Conservation (phyloP, 2,329 filamentous ascomycete species). For the Botrytis medusae region DNA sequence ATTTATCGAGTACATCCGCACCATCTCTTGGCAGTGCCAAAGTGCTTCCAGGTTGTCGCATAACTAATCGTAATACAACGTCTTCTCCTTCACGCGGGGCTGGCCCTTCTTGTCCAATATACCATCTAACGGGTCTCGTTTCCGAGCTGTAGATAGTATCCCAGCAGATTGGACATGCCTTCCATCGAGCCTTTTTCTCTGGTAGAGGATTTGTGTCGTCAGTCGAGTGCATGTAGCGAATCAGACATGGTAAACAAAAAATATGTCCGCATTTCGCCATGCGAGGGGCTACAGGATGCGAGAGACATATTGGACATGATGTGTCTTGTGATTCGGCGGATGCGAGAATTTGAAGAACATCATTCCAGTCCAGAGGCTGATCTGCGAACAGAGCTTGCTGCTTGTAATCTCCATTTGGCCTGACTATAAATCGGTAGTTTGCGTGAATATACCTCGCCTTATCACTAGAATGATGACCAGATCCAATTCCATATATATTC, state of each 20-base stretch:
- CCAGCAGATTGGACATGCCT: constrained; percentile 95
- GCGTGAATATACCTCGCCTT: constrained; percentile 92
- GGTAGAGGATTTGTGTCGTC: constrained; percentile 61
- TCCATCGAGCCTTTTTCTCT: constrained; percentile 75
- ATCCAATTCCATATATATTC: constrained; percentile 80
- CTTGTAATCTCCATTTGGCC: constrained; percentile 75
- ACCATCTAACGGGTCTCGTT: constrained; percentile 85
- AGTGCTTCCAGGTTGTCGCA: constrained; percentile 76
- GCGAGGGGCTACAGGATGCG: constrained; percentile 84
- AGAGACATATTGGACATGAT: constrained; percentile 93
- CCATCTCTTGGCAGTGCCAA: constrained; percentile 82
- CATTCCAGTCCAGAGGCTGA: constrained; percentile 84
- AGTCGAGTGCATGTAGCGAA: constrained; percentile 90
- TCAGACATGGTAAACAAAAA: constrained; percentile 89
- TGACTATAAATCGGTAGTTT: constrained; percentile 96
- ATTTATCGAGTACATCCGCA: constrained; percentile 65
- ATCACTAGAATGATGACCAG: constrained; percentile 85
- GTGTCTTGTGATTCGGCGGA: constrained; percentile 85
- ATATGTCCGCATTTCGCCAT: constrained; percentile 99
- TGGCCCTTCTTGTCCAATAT: constrained; percentile 80
- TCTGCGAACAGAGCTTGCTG: constrained; percentile 84
- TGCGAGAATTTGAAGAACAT: constrained; percentile 86
- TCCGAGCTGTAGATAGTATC: constrained; percentile 93
- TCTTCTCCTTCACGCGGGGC: constrained; percentile 82
- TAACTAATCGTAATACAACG: constrained; percentile 83